Evolutionary conservation across 2,329 filamentous ascomycete genomes (phyloP), one percentile per base, ranked within the genome.

Genomic region (Scleromitrula shiraiana): DNA sequence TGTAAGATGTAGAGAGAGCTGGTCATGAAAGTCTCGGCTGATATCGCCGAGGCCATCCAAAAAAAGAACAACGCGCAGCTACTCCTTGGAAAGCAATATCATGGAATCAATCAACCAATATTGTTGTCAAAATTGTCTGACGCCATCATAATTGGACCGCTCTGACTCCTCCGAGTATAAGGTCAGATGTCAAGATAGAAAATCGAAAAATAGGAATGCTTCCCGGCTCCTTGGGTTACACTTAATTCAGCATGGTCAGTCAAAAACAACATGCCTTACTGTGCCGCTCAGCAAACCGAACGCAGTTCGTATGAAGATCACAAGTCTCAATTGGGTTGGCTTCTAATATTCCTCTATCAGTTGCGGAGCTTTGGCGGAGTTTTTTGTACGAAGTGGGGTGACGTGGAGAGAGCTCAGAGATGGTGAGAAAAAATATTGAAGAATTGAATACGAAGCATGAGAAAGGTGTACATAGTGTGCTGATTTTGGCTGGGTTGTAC

Each of bases 11-110:
- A 6, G 20, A n/a, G n/a, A 20, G 17, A 36, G 30, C 38, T 42
- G 19, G 23, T 35, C 29, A 19, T 6, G 14, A 35, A 15, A 12
- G 22, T 26, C 15, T 9, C 10, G 23, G 29, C 23, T 36, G 23
- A 45, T 30, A 14, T 47, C 30, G 37, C 38, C 29, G 45, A 47
- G 29, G 14, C 29, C 6, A 9, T 42, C 37, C 29, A 42, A 47
- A 47, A 47, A 47, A 42, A 47, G 45, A 47, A 29, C 38, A 29
- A 24, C 10, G 37, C 45, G 17, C 30, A 47, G 30, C 30, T 42
- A 23, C 23, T 33, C 27, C n/a, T n/a, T n/a, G 43, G 36, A 39
- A 19, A 26, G 14, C 30, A n/a, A n/a, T n/a, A 47, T 14, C n/a
- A 15, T 47, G 7, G 29, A 15, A 19, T 37, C 30, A 45, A 20